Conservation (phyloP, 495 filamentous ascomycete genomes). For the Apiosordaria backusii region DNA sequence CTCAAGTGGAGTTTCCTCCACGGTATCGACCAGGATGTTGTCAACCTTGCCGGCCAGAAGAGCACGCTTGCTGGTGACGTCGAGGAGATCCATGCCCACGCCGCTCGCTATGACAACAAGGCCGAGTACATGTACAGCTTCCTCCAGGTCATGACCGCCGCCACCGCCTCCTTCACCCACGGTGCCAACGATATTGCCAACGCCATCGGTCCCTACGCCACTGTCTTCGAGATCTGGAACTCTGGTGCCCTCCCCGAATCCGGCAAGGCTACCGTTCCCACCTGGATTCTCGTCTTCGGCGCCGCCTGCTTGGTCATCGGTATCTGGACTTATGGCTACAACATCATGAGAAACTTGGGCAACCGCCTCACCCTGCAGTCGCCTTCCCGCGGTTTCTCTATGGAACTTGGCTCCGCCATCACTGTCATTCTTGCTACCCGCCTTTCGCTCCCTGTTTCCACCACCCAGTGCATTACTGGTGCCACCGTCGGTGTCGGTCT, state of each 20-base stretch:
- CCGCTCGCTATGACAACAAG: conserved; percentile 68
- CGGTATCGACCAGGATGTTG: conserved; percentile 59
- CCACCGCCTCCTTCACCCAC: conserved; percentile 71
- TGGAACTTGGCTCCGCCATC: conserved; percentile 66
- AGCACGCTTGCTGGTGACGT: conserved; percentile 45
- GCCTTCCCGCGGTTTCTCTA: conserved; percentile 63
- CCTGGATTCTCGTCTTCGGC: conserved; percentile 63
- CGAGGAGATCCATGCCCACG: conserved; percentile 56
- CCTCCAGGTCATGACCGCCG: conserved; percentile 68
- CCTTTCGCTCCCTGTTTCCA: conserved; percentile 56
- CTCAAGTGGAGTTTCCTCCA: conserved; percentile 50
- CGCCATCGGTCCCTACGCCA: conserved; percentile 69
- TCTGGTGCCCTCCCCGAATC: conserved; percentile 43
- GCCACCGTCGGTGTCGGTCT: conserved; percentile 61
- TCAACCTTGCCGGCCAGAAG: conserved; percentile 39
- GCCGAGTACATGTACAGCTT: conserved; percentile 75
- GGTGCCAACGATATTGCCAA: conserved; percentile 79
- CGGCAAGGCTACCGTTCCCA: conserved; percentile 54
- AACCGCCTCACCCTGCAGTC: conserved; percentile 68
- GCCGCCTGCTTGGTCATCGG: conserved; percentile 57
- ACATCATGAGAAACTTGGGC: conserved; percentile 66
- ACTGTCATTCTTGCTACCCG: conserved; percentile 65
- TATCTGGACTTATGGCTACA: conserved; percentile 68
- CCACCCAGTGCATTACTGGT: conserved; percentile 60
- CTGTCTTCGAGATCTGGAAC: conserved; percentile 64